A percentile compares a stretch with the other conserved stretches of the same genome.
Evolutionary conservation across 495 filamentous ascomycete species (phyloP).

Genomic region (Tuber brumale): DNA sequence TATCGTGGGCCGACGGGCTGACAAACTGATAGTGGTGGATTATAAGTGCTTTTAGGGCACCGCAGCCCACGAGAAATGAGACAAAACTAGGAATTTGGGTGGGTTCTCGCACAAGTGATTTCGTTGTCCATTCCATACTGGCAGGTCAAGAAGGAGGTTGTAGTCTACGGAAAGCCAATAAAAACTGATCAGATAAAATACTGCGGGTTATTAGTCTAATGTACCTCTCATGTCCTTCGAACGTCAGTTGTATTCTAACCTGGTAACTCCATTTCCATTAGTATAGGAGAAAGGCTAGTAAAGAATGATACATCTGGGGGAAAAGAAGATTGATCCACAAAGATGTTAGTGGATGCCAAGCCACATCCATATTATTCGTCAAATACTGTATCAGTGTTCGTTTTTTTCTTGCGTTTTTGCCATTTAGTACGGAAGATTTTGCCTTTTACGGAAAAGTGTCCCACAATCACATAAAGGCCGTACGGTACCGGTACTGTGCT

Average conservation of each 20-base stretch:
- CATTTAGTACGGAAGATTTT: neutral
- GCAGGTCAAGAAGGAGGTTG: neutral
- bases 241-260: neutral
- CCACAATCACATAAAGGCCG: neutral
- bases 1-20: no score
- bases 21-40: no score
- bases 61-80: neutral
- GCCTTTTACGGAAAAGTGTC: neutral
- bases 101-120: neutral
- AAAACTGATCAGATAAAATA: neutral
- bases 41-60: no score
- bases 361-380: neutral
- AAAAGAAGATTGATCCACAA: neutral
- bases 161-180: neutral
- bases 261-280: neutral
- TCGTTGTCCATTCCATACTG: neutral
- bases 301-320: neutral
- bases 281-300: neutral
- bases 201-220: neutral
- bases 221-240: neutral
- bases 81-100: neutral
- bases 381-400: neutral
- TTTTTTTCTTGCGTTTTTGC: neutral
- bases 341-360: neutral
- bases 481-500: neutral